Percentiles rank a stretch among this genome's conserved stretches.
Conservation (phyloP, 176 grass and related monocot species). For the Phyllostachys edulis region DNA sequence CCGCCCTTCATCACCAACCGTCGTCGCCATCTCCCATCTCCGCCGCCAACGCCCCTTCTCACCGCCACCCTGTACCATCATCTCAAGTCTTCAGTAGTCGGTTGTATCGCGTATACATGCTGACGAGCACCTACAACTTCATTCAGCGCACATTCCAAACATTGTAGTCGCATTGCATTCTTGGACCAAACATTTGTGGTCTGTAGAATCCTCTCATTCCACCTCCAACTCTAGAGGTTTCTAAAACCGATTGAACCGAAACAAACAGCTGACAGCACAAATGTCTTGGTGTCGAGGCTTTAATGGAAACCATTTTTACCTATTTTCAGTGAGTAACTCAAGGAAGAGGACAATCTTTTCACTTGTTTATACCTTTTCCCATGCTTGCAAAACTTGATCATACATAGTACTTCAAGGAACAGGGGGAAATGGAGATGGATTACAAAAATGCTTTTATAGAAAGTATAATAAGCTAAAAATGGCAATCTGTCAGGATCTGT, state of each 20-base stretch:
- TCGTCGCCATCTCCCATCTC: too few relatives aligned
- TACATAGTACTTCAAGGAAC: background rate
- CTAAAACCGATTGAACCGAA: background rate
- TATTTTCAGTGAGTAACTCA: background rate
- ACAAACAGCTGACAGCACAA: background rate
- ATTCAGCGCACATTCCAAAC: background rate
- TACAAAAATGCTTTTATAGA: background rate
- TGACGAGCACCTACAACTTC: background rate
- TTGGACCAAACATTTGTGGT: background rate
- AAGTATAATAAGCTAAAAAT: background rate
- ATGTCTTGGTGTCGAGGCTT: background rate
- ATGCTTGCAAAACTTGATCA: background rate
- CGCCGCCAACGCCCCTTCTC: too few relatives aligned
- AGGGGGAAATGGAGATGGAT: background rate
- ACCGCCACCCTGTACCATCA: too few relatives aligned
- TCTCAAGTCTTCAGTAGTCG: too few relatives aligned
- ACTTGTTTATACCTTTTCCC: background rate
- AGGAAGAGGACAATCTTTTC: background rate
- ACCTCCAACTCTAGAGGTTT: background rate
- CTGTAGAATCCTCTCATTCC: background rate
- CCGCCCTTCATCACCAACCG: too few relatives aligned
- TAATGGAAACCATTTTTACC: background rate
- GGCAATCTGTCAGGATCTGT: background rate
- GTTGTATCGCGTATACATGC: too few relatives aligned
- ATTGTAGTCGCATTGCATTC: background rate